Base-by-base conservation (phyloP, 176 grass and related monocot species). In the Rhynchospora pubera region DNA sequence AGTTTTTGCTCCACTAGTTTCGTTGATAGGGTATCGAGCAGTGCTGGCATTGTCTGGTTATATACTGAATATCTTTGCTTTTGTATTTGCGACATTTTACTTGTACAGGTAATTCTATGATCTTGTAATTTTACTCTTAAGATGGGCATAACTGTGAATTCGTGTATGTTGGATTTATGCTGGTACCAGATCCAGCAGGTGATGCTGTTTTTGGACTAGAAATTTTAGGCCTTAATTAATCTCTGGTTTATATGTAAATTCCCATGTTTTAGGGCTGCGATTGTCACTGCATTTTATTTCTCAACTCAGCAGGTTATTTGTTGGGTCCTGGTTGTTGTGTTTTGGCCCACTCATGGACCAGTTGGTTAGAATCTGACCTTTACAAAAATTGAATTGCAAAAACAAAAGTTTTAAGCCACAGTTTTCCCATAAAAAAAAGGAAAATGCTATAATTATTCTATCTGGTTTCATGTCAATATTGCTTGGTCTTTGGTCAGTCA, bases 1-100 rank as follows among this genome's bases (percentile, higher is more conserved):
- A 93, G 92, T 94, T 56, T 86, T 98, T 62, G 87, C 76, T 58
- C 92, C 92, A 11, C 77, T 94, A 53, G 85, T 94, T 32, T 92
- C 89, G 0, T 21, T 94, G 42, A 44, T 98, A n/a, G 90, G 96
- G 77, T 88, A 87, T 67, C 80, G 87, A 75, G 87, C 89, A 0
- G 92, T 93, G 19, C 82, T 98, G 46, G 90, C 88, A 19, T 62
- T 94, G 57, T 88, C 90, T 7, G 90, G 90, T 26, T 89, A 94
- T 73, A 42, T 85, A 24, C 56, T 98, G 62, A 98, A 89, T 77
- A 98, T 93, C 65, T 19, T 73, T 4, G 83, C 89, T 2, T 94
- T 94, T 66, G 82, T 93, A 28, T 74, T 87, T 0, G 85, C 96
- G 10, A 88, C 82, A 1, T 77, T 88, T 18, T 90, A 93, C 69